Conservation (phyloP, 495 filamentous ascomycete genomes). For the Hypomontagnella monticulosa region DNA sequence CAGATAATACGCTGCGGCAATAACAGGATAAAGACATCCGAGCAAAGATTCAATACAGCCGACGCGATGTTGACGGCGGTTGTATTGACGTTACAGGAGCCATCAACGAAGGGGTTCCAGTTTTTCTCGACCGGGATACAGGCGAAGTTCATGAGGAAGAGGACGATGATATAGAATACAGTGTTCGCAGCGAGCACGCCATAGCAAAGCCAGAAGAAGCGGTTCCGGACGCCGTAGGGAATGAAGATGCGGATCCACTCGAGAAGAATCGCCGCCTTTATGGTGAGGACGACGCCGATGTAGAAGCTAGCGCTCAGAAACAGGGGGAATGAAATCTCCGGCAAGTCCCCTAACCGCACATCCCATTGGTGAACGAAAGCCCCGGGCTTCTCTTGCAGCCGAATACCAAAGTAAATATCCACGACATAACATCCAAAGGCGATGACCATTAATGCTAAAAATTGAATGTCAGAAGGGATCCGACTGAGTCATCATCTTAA, state of each 20-base stretch:
- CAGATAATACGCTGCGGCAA: conserved; percentile 51
- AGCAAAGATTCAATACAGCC: conserved; percentile 45
- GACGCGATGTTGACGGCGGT: conserved; percentile 34
- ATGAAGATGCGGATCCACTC: conserved; percentile 50
- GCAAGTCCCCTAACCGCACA: conserved; percentile 29
- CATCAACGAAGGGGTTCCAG: conserved; percentile 29
- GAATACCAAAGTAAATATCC: conserved; percentile 31
- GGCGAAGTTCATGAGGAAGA: conserved; percentile 57
- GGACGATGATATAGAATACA: conserved; percentile 52
- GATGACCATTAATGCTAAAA: conserved; percentile 31
- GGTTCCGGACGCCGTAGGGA: conserved; percentile 35
- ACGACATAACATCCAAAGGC: conserved; percentile 34
- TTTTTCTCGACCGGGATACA: conserved; percentile 49
- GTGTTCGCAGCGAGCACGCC: conserved; percentile 51
- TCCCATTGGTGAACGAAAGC: conserved; percentile 49
- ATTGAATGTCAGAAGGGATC: not conserved
- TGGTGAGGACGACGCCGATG: conserved; percentile 20
- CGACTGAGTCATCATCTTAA: not conserved
- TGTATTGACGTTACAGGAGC: conserved; percentile 36
- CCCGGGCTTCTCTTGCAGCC: conserved; percentile 31
- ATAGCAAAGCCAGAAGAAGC: conserved; percentile 47
- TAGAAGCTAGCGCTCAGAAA: conserved; percentile 41
- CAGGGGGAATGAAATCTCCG: conserved; percentile 25
- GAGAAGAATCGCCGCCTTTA: conserved; percentile 51
- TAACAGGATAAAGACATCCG: conserved; percentile 49